phyloP scores from a whole-genome alignment of 2,329 filamentous ascomycete genomes.

The Didymella pinodella region DNA sequence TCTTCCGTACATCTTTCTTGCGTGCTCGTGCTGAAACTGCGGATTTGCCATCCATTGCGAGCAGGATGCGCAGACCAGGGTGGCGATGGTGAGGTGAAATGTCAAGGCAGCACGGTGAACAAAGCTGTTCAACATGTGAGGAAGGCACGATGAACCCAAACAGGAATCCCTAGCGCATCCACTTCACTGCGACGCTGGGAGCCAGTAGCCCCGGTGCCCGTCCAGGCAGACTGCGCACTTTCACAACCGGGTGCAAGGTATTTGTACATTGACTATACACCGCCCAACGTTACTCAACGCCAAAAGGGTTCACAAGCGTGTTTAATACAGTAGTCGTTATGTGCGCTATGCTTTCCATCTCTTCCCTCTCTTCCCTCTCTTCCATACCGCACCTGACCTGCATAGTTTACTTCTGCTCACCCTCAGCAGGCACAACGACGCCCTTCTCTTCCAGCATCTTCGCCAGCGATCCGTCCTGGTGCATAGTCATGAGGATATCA shows the following conservation, averaged over 20 bases:
- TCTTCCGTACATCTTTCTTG: conserved; percentile 2
- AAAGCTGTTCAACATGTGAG: background rate
- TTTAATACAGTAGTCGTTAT: conserved; percentile 17
- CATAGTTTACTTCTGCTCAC: conserved; percentile 29
- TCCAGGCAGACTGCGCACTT: background rate
- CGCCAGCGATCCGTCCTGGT: conserved; percentile 91
- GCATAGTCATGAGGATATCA: conserved; percentile 96
- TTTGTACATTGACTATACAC: conserved; percentile 7
- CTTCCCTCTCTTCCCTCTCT: background rate
- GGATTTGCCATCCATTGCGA: background rate
- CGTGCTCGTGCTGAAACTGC: background rate
- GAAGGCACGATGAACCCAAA: conserved; percentile 1
- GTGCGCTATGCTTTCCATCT: background rate
- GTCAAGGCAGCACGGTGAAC: background rate
- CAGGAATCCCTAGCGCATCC: background rate
- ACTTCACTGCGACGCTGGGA: background rate
- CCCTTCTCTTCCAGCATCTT: conserved; percentile 92
- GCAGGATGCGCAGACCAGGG: background rate
- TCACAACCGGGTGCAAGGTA: background rate
- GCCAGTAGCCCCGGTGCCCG: background rate
- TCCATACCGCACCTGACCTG: background rate
- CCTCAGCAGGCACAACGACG: conserved; percentile 70
- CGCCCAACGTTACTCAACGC: background rate
- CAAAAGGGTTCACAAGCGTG: conserved; percentile 1
- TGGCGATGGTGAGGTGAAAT: conserved; percentile 7